Evolutionary conservation across 164 flowering plant genomes (phyloP), one percentile per base, ranked within the genome.

Genomic region (Protea cynaroides): DNA sequence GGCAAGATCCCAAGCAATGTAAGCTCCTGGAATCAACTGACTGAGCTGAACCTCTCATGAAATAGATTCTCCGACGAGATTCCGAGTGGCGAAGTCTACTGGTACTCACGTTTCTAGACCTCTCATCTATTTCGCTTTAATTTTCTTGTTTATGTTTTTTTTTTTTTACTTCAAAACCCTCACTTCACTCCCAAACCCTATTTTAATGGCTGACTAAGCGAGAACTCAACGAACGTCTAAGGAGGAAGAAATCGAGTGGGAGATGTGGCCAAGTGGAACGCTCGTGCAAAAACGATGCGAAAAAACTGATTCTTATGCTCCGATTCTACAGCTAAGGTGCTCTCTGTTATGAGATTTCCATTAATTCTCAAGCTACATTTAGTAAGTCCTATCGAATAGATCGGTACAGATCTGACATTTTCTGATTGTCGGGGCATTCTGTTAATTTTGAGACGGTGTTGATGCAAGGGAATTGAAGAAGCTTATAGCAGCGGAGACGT

Each of bases 201-300:
- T 21, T 66, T n/a, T 53, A 36, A 49, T 47, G 74, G 78, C 1
- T 65, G 69, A 47, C 18, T 46, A 61, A 66, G 64, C 9, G 67
- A 68, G 29, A 67, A 59, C 57, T 49, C 66, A 5, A 59, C 68
- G 50, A 19, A 52, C 66, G 57, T 34, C 63, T 1, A 53, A 50
- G 29, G 81, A 71, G 2, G 79, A 71, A 52, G 78, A 65, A 14
- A 50, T 70, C 8, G 78, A 77, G 60, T 87, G 90, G 80, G 93
- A 87, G 65, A 68, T 81, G 86, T 68, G 90, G 38, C 90, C 93
- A 0, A 86, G 90, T 12, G 93, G 93, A 24, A 84, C 84, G 93
- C 58, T 87, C 69, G 93, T 87, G 55, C 93, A 85, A 69, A 82
- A 75, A 58, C 59, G 90, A 52, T 68, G 53, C 46, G 76, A 59